Percentiles rank a stretch among this genome's conserved stretches.
phyloP scores from a whole-genome alignment of 352 stramenopile species.

The Pythium guiyangense region DNA sequence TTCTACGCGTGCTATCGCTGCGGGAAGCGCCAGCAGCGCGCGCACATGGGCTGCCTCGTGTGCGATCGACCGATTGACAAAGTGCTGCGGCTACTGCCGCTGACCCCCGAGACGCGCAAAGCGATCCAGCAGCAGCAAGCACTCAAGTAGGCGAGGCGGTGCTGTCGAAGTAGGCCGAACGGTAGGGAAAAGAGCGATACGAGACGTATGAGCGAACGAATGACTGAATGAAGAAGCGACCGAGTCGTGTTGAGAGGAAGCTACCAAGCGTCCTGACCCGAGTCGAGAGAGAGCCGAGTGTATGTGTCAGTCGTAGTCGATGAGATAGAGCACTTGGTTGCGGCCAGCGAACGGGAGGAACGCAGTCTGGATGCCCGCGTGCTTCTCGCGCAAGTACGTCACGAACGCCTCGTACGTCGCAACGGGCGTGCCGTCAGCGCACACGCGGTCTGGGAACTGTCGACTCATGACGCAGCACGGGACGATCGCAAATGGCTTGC shows the following conservation, averaged over 20 bases:
- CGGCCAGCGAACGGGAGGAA: conserved; percentile 80
- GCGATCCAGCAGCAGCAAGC: conserved; percentile 26
- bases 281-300: too few species aligned
- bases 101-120: conserved; percentile 43
- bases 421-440: conserved; percentile 53
- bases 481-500: conserved; percentile 94
- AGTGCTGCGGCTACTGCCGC: conserved; percentile 65
- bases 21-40: conserved; percentile 53
- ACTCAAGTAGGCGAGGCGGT: not conserved
- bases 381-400: conserved; percentile 77
- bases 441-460: conserved; percentile 81
- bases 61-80: conserved; percentile 78
- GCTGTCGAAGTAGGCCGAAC: too few species aligned
- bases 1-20: conserved; percentile 81
- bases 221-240: not conserved
- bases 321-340: conserved; percentile 84
- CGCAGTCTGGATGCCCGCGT: conserved; percentile 47
- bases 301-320: conserved; percentile 36
- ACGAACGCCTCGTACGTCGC: conserved; percentile 83
- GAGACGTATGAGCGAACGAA: too few species aligned
- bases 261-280: too few species aligned
- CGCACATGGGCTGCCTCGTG: conserved; percentile 57
- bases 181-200: conserved; percentile 4
- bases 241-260: too few species aligned
- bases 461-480: conserved; percentile 96